Percentiles rank a stretch among this genome's conserved stretches.
These are phyloP conservation scores for Ophiostoma perfectum DNA, from an alignment of 2,329 filamentous ascomycete species.

Conservation along the genomic window DNA sequence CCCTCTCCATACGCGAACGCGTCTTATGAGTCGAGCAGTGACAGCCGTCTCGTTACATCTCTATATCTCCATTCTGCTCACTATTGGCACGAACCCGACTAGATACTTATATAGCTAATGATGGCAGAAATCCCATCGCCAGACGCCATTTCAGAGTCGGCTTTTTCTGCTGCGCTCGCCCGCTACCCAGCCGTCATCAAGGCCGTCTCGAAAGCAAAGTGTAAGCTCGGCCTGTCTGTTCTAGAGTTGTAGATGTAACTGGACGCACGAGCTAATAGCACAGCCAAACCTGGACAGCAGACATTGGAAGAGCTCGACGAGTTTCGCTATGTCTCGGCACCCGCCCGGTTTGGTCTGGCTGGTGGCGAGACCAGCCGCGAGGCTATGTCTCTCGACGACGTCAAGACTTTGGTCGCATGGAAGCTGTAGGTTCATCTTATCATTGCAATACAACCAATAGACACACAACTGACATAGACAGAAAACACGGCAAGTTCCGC, in stretches of 20 bases:
- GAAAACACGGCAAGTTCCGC: conserved; percentile 56
- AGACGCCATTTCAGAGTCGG: conserved; percentile 14
- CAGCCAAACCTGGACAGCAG: conserved; percentile 46
- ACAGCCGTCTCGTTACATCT: neutral
- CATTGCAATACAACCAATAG: neutral
- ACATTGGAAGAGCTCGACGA: conserved; percentile 54
- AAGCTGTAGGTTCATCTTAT: conserved; percentile 53
- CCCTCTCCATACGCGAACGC: neutral
- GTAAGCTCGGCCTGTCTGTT: conserved; percentile 14
- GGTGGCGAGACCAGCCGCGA: conserved; percentile 29
- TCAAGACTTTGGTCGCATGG: conserved; percentile 61
- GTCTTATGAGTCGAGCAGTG: neutral
- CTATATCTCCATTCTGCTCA: neutral
- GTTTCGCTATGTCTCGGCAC: conserved; percentile 54
- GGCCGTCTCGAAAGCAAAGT: conserved; percentile 42
- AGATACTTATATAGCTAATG: neutral
- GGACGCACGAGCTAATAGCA: conserved; percentile 23
- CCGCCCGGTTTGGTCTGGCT: conserved; percentile 39
- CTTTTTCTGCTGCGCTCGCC: conserved; percentile 19
- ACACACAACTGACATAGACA: conserved; percentile 15
- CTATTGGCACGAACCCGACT: neutral
- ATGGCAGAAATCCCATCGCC: conserved; percentile 14
- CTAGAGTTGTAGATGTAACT: too few species aligned
- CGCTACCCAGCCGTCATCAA: conserved; percentile 36
- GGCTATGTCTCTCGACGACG: conserved; percentile 50